Base-by-base conservation (phyloP, 768 basidiomycete species). In the Naematelia aurantialba region DNA sequence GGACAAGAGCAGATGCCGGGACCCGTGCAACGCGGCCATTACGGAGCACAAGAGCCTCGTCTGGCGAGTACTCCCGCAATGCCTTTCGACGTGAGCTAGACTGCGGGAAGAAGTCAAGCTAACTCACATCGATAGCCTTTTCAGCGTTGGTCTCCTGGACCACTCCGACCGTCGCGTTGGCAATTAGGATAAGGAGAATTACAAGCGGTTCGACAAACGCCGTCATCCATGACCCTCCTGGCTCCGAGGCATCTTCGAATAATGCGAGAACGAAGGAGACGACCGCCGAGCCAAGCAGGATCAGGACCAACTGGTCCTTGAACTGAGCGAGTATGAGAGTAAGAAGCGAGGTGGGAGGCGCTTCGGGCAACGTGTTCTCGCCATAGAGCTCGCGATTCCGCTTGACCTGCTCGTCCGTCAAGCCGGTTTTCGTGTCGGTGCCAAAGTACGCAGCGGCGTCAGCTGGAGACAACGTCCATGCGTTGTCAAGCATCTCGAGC, bases 251-350 rank as follows among this genome's bases (percentile, higher is more conserved):
- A 58, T 88, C 85, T 72, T 99, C 94, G 57, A 98, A 81, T 29
- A 94, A 77, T 5, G 94, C 94, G 42, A 99, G 81, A 13, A 93
- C 81, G 78, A 99, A 93, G 10, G 94, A 98, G 66, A 98, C 83
- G 46, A 89, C 86, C 12, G 94, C 94, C 1, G 92, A 96, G 1
- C 83, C 92, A 47, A 99, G 87, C 30, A 99, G 84, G 73, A 99
- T 98, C 63, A 99, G 86, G 44, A 99, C 94, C 26, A 99, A 85
- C 78, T 96, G 91, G 79, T 99, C 94, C 81, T 98, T 88, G 83
- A 99, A 99, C 79, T 99, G 94, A 67, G 96, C 92, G n/a, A 99
- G 82, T 60, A 99, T 87, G 60, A 98, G 85, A 73, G 90, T 83
- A 90, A 91, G 92, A 29, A 98, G 74, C 2, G 93, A 89, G 3